Evolutionary conservation across 495 filamentous ascomycete genomes (phyloP), one percentile per base, ranked within the genome.

Genomic region (Penicillium desertorum): DNA sequence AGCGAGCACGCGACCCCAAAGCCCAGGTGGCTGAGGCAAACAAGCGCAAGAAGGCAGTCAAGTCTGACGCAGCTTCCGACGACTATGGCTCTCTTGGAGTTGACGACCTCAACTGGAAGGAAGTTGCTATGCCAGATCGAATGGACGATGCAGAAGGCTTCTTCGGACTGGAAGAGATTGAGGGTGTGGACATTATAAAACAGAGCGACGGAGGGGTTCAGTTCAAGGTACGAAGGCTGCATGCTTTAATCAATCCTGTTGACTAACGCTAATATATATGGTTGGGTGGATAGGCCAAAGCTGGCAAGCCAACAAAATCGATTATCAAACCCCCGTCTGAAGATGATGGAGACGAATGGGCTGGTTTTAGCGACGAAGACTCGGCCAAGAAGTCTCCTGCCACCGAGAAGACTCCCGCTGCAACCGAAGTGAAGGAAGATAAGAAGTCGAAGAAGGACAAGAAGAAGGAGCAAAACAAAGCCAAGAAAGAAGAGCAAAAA

Each of bases 101-200:
- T n/a, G 85, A 94, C 60, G 80, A 86, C 17, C 79, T 98, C 30
- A 75, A 78, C 73, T 98, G 94, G 94, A 86, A 85, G 60, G 81
- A 86, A 56, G 91, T 96, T 16, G 70, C 85, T 22, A 79, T 97
- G 51, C 92, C 92, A 5, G 91, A 96, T 67, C 86, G 87, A 61
- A 79, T 96, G 58, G 89, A 94, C 42, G 89, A 98, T 78, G 89
- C 88, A n/a, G 90, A 91, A 60, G 94, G 95, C 0, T 96, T 98
- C 71, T 96, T 86, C 71, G 93, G 94, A 0, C 69, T 98, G 39
- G 93, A 98, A 60, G 94, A 98, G 64, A 85, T 97, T 45, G 90
- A 95, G 8, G 91, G 88, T 43, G 89, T 98, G 1, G 90, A 96
- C 29, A 78, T 98, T 19, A 73, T 95, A 30, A 79, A 76, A 39